phyloP scores from a whole-genome alignment of 1,139 yeast genomes.

The Sugiyamaella grinbergsii region DNA sequence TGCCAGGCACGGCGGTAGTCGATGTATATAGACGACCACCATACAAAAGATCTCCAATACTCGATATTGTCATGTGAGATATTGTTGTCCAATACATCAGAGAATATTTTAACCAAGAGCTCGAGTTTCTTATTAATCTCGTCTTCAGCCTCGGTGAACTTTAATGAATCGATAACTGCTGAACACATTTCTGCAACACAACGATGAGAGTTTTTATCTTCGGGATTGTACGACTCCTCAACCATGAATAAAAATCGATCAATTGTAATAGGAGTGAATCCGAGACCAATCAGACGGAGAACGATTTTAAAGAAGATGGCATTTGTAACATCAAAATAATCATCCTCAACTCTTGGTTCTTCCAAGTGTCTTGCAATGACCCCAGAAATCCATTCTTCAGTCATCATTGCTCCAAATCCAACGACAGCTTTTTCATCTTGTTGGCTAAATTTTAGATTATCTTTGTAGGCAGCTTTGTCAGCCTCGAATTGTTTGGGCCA shows the following conservation, averaged over 20 bases:
- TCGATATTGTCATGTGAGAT: conserved; percentile 74
- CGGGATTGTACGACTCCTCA: conserved; percentile 29
- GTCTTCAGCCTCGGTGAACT: conserved; percentile 28
- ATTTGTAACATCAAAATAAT: conserved; percentile 37
- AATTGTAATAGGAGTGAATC: conserved; percentile 27
- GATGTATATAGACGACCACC: conserved; percentile 44
- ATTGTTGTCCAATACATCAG: conserved; percentile 57
- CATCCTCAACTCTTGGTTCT: conserved; percentile 42
- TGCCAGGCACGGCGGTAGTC: conserved; percentile 65
- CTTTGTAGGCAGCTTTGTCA: conserved; percentile 40
- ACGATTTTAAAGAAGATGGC: conserved; percentile 34
- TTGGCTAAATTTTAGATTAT: conserved; percentile 44
- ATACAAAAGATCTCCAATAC: conserved; percentile 76
- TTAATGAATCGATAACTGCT: conserved; percentile 38
- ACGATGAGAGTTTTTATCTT: conserved; percentile 45
- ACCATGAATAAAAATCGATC: conserved; percentile 32
- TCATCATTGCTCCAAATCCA: conserved; percentile 51
- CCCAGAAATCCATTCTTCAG: conserved; percentile 59
- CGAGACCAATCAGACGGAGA: conserved; percentile 34
- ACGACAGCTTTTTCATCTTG: conserved; percentile 48
- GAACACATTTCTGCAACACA: conserved; percentile 44
- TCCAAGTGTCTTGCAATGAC: conserved; percentile 52
- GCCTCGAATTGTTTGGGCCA: conserved; percentile 69
- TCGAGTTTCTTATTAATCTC: conserved; percentile 38
- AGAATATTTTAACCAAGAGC: conserved; percentile 55